Conservation (phyloP, 208 protist genomes). For the Crithidia thermophila region DNA sequence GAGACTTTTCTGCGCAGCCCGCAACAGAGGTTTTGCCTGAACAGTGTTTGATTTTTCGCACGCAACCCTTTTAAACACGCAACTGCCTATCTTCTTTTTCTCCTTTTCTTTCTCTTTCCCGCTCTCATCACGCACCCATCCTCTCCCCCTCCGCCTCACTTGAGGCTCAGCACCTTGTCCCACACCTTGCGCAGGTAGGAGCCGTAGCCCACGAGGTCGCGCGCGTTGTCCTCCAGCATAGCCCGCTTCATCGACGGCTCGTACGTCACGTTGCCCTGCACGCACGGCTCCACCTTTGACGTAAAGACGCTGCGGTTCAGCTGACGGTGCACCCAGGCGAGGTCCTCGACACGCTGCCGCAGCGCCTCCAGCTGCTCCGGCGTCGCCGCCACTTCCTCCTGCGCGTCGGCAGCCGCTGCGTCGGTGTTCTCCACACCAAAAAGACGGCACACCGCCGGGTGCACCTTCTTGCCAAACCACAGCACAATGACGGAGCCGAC, state of each 20-base stretch:
- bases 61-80: too few relatives aligned
- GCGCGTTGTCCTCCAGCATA: slow-evolving; percentile 77
- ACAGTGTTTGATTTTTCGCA: too few relatives aligned
- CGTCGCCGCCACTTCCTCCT: slow-evolving; percentile 27
- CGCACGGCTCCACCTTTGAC: slow-evolving; percentile 45
- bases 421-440: slow-evolving; percentile 52
- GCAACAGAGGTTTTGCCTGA: too few relatives aligned
- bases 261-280: slow-evolving; percentile 57
- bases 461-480: slow-evolving; percentile 66
- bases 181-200: slow-evolving; percentile 62
- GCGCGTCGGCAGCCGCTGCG: slow-evolving; percentile 10
- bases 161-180: slow-evolving; percentile 42
- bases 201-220: slow-evolving; percentile 61
- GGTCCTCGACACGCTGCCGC: slow-evolving; percentile 51
- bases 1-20: too few relatives aligned
- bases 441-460: slow-evolving; percentile 42
- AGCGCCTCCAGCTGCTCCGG: slow-evolving; percentile 61
- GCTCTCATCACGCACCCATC: neutral
- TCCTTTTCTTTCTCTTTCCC: neutral
- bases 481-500: slow-evolving; percentile 61
- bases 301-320: slow-evolving; percentile 42
- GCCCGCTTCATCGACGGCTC: slow-evolving; percentile 64
- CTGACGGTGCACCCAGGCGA: slow-evolving; percentile 49
- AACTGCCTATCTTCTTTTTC: neutral
- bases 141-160: neutral